phyloP scores from a whole-genome alignment of 495 filamentous ascomycete species.

The Thozetella sp. region DNA sequence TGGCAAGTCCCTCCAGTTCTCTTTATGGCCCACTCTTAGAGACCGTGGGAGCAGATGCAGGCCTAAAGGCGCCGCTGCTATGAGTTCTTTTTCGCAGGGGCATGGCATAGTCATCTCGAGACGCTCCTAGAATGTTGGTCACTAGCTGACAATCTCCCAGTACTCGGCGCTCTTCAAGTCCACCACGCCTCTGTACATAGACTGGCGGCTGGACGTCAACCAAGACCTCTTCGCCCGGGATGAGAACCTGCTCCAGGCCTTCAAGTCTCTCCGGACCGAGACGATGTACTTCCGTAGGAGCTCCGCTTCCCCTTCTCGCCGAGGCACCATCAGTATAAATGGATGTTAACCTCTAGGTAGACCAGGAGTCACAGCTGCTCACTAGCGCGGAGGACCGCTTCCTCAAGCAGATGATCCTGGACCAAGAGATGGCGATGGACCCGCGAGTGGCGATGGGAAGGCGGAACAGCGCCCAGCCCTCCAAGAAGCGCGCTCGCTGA shows the following conservation, averaged over 20 bases:
- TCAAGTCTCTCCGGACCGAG: background rate
- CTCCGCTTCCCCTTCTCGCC: too few relatives aligned
- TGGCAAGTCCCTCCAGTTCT: too few relatives aligned
- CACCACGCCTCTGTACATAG: background rate
- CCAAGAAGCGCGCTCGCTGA: background rate
- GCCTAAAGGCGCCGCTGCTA: too few relatives aligned
- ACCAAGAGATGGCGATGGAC: background rate
- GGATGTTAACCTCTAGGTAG: background rate
- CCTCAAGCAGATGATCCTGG: background rate
- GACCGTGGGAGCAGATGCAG: too few relatives aligned
- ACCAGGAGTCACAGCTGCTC: background rate
- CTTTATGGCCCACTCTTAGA: too few relatives aligned
- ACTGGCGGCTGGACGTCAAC: background rate
- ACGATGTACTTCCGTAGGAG: background rate
- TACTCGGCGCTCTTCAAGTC: background rate
- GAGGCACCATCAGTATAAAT: background rate
- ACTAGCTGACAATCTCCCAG: too few relatives aligned
- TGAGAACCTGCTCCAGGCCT: background rate
- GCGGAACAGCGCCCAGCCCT: background rate
- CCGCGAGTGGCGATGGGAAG: background rate
- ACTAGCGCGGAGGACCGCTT: background rate
- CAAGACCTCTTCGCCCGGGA: background rate
- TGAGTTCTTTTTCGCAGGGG: too few relatives aligned
- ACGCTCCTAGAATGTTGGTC: too few relatives aligned
- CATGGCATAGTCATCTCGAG: too few relatives aligned